These are phyloP conservation scores for Chlorella sp. DNA, from an alignment of 139 green algal genomes.

Conservation along the genomic window DNA sequence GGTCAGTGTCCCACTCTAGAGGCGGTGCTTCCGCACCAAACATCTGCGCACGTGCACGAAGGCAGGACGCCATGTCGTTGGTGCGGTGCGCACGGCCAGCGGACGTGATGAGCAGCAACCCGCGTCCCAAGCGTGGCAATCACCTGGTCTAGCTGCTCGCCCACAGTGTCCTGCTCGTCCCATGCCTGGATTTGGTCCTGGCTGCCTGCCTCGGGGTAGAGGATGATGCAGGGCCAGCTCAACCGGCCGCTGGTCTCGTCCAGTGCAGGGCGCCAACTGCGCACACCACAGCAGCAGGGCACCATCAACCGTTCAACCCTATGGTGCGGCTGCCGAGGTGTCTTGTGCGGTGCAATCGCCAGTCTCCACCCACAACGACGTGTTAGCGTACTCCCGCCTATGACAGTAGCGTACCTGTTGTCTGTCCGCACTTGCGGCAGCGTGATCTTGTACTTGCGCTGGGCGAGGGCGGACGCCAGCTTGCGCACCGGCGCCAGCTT, in stretches of 20 bases:
- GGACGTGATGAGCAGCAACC: too few relatives aligned
- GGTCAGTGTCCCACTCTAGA: conserved; percentile 66
- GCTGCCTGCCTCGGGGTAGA: background rate
- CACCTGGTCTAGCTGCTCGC: background rate
- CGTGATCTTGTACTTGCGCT: background rate
- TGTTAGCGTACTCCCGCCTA: too few relatives aligned
- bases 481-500: background rate
- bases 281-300: too few relatives aligned
- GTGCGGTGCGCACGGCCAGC: too few relatives aligned
- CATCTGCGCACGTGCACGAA: conserved; percentile 41
- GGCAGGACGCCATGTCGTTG: too few relatives aligned
- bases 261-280: background rate
- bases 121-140: too few relatives aligned
- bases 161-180: background rate
- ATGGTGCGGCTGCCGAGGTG: too few relatives aligned
- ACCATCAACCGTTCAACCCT: too few relatives aligned
- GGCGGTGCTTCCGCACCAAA: conserved; percentile 56
- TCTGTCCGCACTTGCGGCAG: background rate
- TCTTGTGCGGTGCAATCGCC: too few relatives aligned
- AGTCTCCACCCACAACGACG: too few relatives aligned
- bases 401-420: background rate
- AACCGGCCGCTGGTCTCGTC: background rate
- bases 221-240: background rate
- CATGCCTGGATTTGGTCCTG: background rate
- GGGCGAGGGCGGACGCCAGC: background rate